Evolutionary conservation across 441 rosid species (phyloP), one percentile per base, ranked within the genome.

Genomic region (Mallotus japonicus): DNA sequence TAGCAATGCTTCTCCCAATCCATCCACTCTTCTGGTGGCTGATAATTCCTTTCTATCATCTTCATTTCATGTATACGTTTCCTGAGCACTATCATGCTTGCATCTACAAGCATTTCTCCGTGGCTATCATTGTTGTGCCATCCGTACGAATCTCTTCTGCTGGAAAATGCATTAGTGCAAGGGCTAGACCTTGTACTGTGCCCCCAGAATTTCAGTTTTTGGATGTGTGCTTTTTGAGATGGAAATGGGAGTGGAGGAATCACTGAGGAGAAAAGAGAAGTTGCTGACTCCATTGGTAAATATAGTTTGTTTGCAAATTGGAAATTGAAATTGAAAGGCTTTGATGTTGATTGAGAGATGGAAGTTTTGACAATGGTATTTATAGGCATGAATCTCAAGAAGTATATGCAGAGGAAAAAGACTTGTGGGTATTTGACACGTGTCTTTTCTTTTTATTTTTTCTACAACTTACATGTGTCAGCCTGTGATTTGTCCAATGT

Each of bases 21-120:
- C 85, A 66, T 80, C 89, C 89, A 85, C 34, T 83, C 82, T 15
- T 51, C 65, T 3, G 87, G 89, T 5, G 87, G 87, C 78, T 83
- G 81, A 0, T 80, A 80, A 46, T 80, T 85, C 56, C 80, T 77
- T 78, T 83, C 87, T 5, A 77, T 50, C 73, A 82, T 77, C 67
- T 80, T 78, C 85, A 78, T 76, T 58, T 85, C 84, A 49, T 70
- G 87, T 24, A 85, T 80, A 42, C 87, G 79, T 73, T 78, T 85
- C 73, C 89, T 75, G 14, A 85, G 68, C 28, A 78, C 81, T 22
- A 77, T 75, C 85, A 83, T 62, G 71, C 66, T 79, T 66, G 71
- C 85, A 16, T 85, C 81, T 1, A 82, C 84, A 3, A 68, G 62
- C 78, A 65, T 40, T 20, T 80, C 75, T 0, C 78, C 65, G 49